Conservation (phyloP, 805 yeast genomes). For the Barnettozyma sucrosica region DNA sequence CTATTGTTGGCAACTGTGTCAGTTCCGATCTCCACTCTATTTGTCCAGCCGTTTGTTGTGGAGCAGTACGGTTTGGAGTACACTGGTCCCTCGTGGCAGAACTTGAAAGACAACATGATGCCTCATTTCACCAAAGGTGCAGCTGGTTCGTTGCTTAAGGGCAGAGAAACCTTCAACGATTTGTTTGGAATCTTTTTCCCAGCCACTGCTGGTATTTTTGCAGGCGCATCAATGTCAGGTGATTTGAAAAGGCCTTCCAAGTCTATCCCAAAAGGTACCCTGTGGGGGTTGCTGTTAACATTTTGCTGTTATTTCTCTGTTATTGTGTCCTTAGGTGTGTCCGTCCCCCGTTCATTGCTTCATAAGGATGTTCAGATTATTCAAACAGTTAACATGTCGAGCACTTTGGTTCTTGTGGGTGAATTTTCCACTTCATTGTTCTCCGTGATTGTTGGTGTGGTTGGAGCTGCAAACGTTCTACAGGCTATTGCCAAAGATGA, state of each 20-base stretch:
- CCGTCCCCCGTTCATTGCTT: conserved; percentile 76
- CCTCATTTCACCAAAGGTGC: conserved; percentile 88
- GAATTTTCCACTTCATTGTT: conserved; percentile 88
- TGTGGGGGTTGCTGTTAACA: conserved; percentile 75
- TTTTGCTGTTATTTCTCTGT: conserved; percentile 75
- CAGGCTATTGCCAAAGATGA: conserved; percentile 89
- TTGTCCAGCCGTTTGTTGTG: conserved; percentile 56
- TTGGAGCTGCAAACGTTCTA: conserved; percentile 88
- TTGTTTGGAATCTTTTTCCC: conserved; percentile 96
- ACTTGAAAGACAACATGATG: conserved; percentile 57
- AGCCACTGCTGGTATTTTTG: conserved; percentile 97
- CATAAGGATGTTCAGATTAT: conserved; percentile 78
- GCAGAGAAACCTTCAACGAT: conserved; percentile 72
- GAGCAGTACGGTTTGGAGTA: conserved; percentile 47
- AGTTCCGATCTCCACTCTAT: conserved; percentile 70
- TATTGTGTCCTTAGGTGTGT: conserved; percentile 69
- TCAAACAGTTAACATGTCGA: conserved; percentile 71
- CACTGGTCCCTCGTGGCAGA: conserved; percentile 69
- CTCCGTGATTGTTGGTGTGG: conserved; percentile 90
- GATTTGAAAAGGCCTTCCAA: conserved; percentile 80
- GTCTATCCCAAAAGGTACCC: conserved; percentile 90
- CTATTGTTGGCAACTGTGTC: conserved; percentile 69
- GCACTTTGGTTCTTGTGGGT: conserved; percentile 71
- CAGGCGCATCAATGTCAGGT: conserved; percentile 99
- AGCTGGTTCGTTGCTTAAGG: conserved; percentile 69